Evolutionary conservation across 2,329 filamentous ascomycete species (phyloP).

Genomic region (Scortechinia acanthostroma): DNA sequence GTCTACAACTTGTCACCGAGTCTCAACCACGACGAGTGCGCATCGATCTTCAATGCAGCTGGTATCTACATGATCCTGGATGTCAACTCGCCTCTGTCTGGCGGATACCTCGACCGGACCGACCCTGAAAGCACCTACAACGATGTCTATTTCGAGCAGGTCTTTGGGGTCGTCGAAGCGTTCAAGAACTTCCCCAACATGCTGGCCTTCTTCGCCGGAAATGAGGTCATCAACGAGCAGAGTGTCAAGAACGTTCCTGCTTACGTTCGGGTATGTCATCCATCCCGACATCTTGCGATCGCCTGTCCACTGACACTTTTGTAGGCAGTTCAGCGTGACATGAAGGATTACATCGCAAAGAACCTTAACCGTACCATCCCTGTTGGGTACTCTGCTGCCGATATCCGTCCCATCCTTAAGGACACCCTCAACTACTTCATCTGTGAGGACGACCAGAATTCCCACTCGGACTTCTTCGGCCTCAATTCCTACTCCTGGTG

Average conservation of each 20-base stretch:
- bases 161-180: slow-evolving; percentile 21
- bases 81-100: slow-evolving; percentile 20
- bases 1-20: slow-evolving; percentile 22
- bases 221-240: slow-evolving; percentile 46
- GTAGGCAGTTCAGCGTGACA: slow-evolving; percentile 42
- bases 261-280: slow-evolving; percentile 24
- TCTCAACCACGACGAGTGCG: slow-evolving; percentile 21
- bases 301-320: too few species aligned
- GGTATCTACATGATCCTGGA: slow-evolving; percentile 23
- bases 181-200: slow-evolving; percentile 23
- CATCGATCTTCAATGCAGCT: slow-evolving; percentile 20
- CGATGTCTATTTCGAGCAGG: slow-evolving; percentile 18
- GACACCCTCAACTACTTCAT: slow-evolving; percentile 46
- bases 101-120: slow-evolving; percentile 15
- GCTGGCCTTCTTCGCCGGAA: slow-evolving; percentile 40
- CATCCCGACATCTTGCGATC: background rate
- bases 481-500: slow-evolving; percentile 54
- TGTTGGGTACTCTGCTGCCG: slow-evolving; percentile 48
- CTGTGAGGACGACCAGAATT: slow-evolving; percentile 24
- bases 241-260: slow-evolving; percentile 36
- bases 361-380: slow-evolving; percentile 38
- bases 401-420: slow-evolving; percentile 40
- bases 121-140: slow-evolving; percentile 15
- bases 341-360: slow-evolving; percentile 46
- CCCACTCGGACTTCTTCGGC: slow-evolving; percentile 42